A percentile compares a stretch with the other conserved stretches of the same genome.
These are phyloP conservation scores for Podaxis sp. DNA, from an alignment of 768 basidiomycete species.

Conservation along the genomic window DNA sequence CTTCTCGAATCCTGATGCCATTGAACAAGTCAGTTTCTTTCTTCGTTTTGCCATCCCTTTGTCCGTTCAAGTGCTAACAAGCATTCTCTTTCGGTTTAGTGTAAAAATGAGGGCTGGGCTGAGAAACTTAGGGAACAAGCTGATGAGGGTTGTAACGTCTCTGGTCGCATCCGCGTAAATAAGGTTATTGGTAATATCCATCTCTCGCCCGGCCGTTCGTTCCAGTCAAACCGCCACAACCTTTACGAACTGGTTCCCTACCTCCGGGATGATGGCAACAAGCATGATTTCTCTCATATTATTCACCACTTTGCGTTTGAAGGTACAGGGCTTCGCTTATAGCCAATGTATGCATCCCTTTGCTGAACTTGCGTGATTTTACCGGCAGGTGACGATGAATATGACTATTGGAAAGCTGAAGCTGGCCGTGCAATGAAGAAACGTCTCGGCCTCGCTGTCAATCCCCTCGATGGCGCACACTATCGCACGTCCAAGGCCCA, in stretches of 20 bases:
- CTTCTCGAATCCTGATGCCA: conserved; percentile 83
- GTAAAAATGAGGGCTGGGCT: conserved; percentile 91
- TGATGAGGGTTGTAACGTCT: conserved; percentile 91
- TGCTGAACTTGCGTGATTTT: conserved; percentile 9
- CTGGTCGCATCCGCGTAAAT: conserved; percentile 91
- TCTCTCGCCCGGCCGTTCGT: conserved; percentile 92
- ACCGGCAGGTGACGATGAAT: conserved; percentile 72
- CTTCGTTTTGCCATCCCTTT: neutral
- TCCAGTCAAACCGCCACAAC: conserved; percentile 79
- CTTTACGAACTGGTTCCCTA: conserved; percentile 93
- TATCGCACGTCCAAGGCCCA: conserved; percentile 69
- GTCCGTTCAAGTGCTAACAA: neutral
- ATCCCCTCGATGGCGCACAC: conserved; percentile 73
- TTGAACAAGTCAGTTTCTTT: conserved; percentile 75
- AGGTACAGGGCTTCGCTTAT: conserved; percentile 26
- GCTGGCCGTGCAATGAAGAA: conserved; percentile 62
- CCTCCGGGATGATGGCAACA: conserved; percentile 80
- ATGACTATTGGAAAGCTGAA: conserved; percentile 63
- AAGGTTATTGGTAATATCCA: conserved; percentile 97
- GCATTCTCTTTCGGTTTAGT: conserved; percentile 45
- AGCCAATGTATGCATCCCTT: neutral
- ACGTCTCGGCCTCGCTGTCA: conserved; percentile 66
- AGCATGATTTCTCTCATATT: conserved; percentile 91
- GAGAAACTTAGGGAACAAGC: conserved; percentile 92
- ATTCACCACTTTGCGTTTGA: conserved; percentile 82